Evolutionary conservation across 202 grass and related monocot genomes (phyloP).

Genomic region (Carex sylvatica): DNA sequence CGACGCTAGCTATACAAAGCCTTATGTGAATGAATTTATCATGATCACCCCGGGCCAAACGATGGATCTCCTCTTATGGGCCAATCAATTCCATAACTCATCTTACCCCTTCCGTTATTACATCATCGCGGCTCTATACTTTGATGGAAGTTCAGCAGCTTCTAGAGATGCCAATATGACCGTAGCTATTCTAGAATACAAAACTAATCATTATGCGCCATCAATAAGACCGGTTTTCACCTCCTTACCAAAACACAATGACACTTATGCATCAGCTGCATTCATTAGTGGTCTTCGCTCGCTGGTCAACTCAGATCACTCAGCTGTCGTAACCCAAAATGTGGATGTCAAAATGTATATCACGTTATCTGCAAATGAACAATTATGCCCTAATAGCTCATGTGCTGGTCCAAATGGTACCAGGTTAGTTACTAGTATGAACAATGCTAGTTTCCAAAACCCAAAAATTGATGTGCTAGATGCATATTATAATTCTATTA

Average conservation of each 20-base stretch:
- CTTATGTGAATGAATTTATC: conserved; percentile 46
- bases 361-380: conserved; percentile 33
- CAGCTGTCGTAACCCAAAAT: conserved; percentile 25
- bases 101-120: conserved; percentile 37
- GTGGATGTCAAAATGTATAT: conserved; percentile 50
- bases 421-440: conserved; percentile 48
- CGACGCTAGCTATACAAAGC: conserved; percentile 66
- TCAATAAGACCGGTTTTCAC: background rate
- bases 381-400: background rate
- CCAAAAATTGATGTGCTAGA: conserved; percentile 36
- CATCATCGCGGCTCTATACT: conserved; percentile 40
- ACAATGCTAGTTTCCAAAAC: conserved; percentile 49
- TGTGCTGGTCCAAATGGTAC: background rate
- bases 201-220: background rate
- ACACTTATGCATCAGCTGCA: conserved; percentile 20
- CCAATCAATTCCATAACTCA: conserved; percentile 10
- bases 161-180: conserved; percentile 18
- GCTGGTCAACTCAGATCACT: conserved; percentile 29
- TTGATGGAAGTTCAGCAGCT: background rate
- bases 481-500: conserved; percentile 41
- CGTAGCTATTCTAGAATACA: conserved; percentile 49
- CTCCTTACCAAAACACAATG: conserved; percentile 18
- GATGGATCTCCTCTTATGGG: conserved; percentile 48
- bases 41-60: conserved; percentile 66
- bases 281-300: conserved; percentile 39